These are phyloP conservation scores for Rhododendron simsii DNA, from an alignment of 148 eudicot genomes.

Conservation along the genomic window DNA sequence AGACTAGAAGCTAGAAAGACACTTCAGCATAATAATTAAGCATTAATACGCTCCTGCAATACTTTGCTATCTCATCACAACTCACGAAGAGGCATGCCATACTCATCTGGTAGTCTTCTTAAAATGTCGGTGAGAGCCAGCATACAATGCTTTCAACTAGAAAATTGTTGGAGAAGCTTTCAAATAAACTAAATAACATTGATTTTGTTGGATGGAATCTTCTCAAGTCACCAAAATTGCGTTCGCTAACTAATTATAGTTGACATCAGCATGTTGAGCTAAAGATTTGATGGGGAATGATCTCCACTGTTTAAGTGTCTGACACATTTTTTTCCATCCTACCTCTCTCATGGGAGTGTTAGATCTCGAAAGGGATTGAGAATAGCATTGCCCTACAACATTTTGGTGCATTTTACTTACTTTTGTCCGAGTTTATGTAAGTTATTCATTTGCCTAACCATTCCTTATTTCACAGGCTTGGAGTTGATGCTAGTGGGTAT, in stretches of 20 bases:
- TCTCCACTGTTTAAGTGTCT: neutral
- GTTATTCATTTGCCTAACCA: neutral
- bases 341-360: neutral
- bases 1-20: no score
- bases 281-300: neutral
- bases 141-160: neutral
- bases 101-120: neutral
- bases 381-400: neutral
- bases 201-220: neutral
- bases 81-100: neutral
- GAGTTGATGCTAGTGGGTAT: conserved; percentile 53
- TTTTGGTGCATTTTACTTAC: neutral
- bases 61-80: neutral
- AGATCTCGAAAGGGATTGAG: neutral
- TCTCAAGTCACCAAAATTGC: neutral
- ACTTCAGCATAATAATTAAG: no score
- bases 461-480: conserved; percentile 34
- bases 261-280: neutral
- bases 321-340: neutral
- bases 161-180: neutral
- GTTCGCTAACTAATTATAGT: neutral
- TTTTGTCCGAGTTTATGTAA: neutral
- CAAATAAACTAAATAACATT: neutral
- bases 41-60: no score
- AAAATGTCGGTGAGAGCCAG: neutral